Base-by-base conservation (phyloP, 108 stramenopile species). In the Nitzschia sp. region DNA sequence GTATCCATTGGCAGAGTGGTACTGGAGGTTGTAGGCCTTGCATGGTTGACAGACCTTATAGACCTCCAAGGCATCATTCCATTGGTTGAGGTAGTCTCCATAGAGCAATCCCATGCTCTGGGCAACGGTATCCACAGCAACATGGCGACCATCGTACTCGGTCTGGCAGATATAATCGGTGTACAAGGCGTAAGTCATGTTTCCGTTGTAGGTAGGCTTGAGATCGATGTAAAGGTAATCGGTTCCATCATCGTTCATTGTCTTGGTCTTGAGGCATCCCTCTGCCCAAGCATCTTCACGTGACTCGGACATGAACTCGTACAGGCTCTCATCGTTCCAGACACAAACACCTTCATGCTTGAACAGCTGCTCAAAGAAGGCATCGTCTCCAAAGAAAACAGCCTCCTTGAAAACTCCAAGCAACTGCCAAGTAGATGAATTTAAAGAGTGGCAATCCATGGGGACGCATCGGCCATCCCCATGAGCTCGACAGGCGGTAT, bases 341-440 rank as follows among this genome's bases (percentile, higher is more conserved):
- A 80, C 43, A 53, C 83, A 84, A 10, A 74, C 57, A 21, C 78
- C 83, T 50, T 82, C 79, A 61, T 87, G 86, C 56, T 87, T 84
- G 65, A 87, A 84, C 12, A 87, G 83, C 53, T 84, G 86, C 51
- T 84, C 83, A 50, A 84, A 80, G 57, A 75, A 84, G 15, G 71
- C 79, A 57, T 84, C 71, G 10, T 58, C 52, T 50, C 76, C 76
- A 50, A 68, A 76, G 41, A 62, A 78, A 39, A 61, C 63, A 14
- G 72, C 57, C 42, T 83, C 75, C 62, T 84, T 87, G 83, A 80
- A 84, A 59, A 87, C 66, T 48, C 83, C 83, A 15, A 87, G 63
- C 11, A 84, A 68, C 19, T 71, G 42, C 57, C 79, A 87, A 34
- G 60, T 63, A 8, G 78, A 58, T 5, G 76, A 64, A 26, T 78